Evolutionary conservation across 345 rosid species (phyloP).

Genomic region (Pistacia atlantica): DNA sequence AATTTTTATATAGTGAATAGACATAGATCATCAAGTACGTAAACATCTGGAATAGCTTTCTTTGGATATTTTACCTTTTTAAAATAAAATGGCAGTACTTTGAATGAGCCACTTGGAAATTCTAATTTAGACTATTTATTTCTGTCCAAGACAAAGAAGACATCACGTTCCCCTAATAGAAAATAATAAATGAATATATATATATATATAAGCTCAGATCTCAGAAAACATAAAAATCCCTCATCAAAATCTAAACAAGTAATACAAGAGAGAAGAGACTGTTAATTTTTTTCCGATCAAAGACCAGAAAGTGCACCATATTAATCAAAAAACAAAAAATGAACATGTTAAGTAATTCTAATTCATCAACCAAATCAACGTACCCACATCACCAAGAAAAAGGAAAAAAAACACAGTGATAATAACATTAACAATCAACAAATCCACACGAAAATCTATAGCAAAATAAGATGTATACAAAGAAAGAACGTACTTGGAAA

Average conservation of each 20-base stretch:
- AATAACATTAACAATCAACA: not conserved
- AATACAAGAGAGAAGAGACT: not conserved
- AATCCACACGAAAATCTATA: not conserved
- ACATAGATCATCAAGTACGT: not conserved
- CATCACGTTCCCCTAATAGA: not conserved
- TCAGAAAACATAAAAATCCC: not conserved
- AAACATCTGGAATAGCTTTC: not conserved
- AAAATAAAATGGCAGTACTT: not conserved
- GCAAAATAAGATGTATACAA: not conserved
- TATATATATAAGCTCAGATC: not conserved
- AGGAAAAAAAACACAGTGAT: not conserved
- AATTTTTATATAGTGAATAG: not conserved
- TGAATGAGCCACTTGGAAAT: not conserved
- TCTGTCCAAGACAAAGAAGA: not conserved
- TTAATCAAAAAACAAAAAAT: not conserved
- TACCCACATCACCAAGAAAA: not conserved
- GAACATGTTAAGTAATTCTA: not conserved
- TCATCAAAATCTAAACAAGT: not conserved
- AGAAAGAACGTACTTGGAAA: slow-evolving; percentile 37
- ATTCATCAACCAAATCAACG: not conserved
- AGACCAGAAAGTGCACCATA: not conserved
- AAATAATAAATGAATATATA: too few species aligned
- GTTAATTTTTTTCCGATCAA: not conserved
- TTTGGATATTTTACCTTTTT: not conserved
- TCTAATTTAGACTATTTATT: not conserved